Conservation (phyloP, 441 rosid species). For the Gossypium schwendimanii region DNA sequence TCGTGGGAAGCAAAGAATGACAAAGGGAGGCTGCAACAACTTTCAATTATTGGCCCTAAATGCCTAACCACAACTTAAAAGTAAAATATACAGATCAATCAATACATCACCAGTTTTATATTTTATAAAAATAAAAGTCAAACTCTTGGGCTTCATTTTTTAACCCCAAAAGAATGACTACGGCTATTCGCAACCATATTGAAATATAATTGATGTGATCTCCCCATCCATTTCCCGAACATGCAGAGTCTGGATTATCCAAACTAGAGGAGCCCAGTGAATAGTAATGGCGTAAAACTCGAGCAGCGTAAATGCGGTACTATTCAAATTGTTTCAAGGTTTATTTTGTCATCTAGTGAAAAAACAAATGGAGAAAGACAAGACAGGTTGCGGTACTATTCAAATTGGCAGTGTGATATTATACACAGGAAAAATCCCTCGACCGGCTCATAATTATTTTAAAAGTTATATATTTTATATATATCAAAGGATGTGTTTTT, state of each 20-base stretch:
- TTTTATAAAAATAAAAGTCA: not conserved
- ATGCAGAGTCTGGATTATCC: too few species aligned
- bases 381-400: not conserved
- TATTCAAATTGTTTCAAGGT: not conserved
- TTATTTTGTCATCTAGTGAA: too few species aligned
- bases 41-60: not conserved
- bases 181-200: not conserved
- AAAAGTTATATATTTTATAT: too few species aligned
- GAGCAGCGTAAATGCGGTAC: not conserved
- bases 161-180: not conserved
- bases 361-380: too few species aligned
- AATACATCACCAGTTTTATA: not conserved
- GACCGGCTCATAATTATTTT: too few species aligned
- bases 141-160: not conserved
- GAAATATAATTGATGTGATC: not conserved
- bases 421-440: not conserved
- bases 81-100: not conserved
- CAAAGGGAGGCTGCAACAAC: not conserved
- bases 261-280: too few species aligned
- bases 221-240: too few species aligned
- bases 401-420: not conserved
- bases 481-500: too few species aligned
- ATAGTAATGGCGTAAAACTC: too few species aligned
- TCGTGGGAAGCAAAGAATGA: slow-evolving; percentile 17
- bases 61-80: not conserved